Conservation (phyloP, 805 yeast genomes). For the Teunomyces pallodes region DNA sequence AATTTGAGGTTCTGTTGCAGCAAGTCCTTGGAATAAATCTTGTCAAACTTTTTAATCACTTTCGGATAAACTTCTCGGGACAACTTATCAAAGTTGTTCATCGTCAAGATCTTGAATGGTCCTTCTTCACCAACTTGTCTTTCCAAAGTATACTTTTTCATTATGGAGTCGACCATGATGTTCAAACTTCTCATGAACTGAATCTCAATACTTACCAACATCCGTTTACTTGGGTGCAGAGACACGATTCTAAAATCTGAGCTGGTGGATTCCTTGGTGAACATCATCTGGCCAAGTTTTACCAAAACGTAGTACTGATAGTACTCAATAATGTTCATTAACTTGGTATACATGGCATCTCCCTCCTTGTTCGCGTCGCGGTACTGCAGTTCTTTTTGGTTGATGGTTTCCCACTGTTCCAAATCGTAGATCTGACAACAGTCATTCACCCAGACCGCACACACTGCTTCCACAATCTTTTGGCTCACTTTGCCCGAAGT, state of each 20-base stretch:
- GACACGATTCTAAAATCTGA: slow-evolving; percentile 29
- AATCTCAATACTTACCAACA: slow-evolving; percentile 40
- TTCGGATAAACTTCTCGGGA: slow-evolving; percentile 30
- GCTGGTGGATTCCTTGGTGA: slow-evolving; percentile 14
- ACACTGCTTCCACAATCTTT: slow-evolving; percentile 38
- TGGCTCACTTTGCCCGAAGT: slow-evolving; percentile 34
- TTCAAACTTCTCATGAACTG: slow-evolving; percentile 45
- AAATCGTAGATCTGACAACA: slow-evolving; percentile 43
- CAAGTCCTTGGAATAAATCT: slow-evolving; percentile 33
- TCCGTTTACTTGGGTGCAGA: slow-evolving; percentile 38
- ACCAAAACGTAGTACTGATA: slow-evolving; percentile 34
- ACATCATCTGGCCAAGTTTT: slow-evolving; percentile 27
- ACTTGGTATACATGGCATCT: slow-evolving; percentile 30
- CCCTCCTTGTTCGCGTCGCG: slow-evolving; percentile 1
- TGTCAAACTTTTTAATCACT: slow-evolving; percentile 32
- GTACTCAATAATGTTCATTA: slow-evolving; percentile 33
- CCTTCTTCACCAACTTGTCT: slow-evolving; percentile 23
- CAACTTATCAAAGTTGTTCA: slow-evolving; percentile 42
- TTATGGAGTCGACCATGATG: slow-evolving; percentile 38
- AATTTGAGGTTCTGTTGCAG: slow-evolving; percentile 37
- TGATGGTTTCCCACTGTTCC: slow-evolving; percentile 37
- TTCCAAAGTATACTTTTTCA: slow-evolving; percentile 37
- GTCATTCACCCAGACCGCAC: slow-evolving; percentile 46
- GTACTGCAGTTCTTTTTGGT: not conserved
- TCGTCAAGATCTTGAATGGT: slow-evolving; percentile 38